phyloP scores from a whole-genome alignment of 2,329 filamentous ascomycete genomes.

The Sporothrix variecibatus region DNA sequence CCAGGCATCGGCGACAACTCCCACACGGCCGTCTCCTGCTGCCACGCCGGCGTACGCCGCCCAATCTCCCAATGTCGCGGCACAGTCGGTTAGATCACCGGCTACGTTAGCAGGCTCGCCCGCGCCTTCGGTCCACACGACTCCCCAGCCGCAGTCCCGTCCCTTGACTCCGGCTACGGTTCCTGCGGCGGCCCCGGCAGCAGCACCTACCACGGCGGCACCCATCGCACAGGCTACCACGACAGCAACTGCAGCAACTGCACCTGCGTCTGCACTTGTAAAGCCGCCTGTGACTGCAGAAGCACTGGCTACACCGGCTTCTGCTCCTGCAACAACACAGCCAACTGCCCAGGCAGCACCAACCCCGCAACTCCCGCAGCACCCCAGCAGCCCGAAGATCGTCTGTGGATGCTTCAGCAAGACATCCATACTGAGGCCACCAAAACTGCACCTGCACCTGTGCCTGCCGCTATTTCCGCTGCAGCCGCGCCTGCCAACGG shows the following conservation, averaged over 20 bases:
- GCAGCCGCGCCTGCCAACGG: neutral
- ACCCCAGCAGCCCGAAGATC: slow-evolving; percentile 1
- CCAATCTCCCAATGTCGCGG: neutral
- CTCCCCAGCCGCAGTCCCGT: neutral
- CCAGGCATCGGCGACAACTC: neutral
- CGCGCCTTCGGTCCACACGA: neutral
- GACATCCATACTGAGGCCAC: neutral
- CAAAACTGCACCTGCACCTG: neutral
- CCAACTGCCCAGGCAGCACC: neutral
- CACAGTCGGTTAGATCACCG: neutral
- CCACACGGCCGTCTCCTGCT: neutral
- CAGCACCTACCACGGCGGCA: neutral
- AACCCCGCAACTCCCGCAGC: neutral
- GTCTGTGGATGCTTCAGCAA: slow-evolving; percentile 4
- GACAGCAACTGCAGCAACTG: neutral
- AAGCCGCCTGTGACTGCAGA: neutral
- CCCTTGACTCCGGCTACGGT: neutral
- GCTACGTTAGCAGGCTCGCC: neutral
- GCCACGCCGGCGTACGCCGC: neutral
- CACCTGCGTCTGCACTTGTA: neutral
- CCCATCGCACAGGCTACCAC: neutral
- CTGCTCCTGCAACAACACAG: neutral
- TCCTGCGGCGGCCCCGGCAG: neutral
- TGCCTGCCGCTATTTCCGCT: neutral
- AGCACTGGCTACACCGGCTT: neutral